Base-by-base conservation (phyloP, 2,329 filamentous ascomycete genomes). In the Diaporthe vaccinii region DNA sequence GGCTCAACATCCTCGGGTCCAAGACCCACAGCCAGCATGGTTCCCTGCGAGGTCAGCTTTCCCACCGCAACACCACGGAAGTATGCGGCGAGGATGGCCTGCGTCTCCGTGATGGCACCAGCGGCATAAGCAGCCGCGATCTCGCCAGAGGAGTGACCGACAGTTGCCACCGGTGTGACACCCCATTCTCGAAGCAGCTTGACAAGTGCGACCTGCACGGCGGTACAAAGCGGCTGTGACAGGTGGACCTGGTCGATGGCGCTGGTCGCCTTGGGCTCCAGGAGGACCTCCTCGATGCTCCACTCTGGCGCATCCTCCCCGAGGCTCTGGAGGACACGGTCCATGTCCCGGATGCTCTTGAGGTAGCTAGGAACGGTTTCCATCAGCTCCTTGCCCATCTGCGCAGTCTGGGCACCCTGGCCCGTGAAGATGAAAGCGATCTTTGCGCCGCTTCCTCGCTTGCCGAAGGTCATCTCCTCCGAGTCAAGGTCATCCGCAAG, bases 161-260 rank as follows among this genome's bases (percentile, higher is more conserved):
- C 25, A 46, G 80, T 78, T 4, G 75, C 75, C 14, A 44, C 51
- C 10, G 78, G 78, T 2, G 14, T 25, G 72, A 80, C 75, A 34
- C 77, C 78, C 36, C 73, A 75, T n/a, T 34, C 31, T 0, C 14
- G 25, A 22, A 84, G 78, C 1, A 83, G 74, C n/a, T 82, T 78
- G 1, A 83, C 78, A 2, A 85, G 69, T 15, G 72, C 82, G 25
- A 85, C 76, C 73, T 85, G 84, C 4, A 85, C 31, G 2, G 83
- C 83, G 8, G 82, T 84, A 25, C 51, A 53, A 28, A 53, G 51
- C n/a, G 51, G 51, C 12, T 53, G 51, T 4, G 51, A 53, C n/a
- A 72, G 80, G 84, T 7, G 82, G 2, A 81, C 80, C 17, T 81
- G 74, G 34, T 77, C 61, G 6, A 82, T 74, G 7, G 76, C 76